Evolutionary conservation across 2,329 filamentous ascomycete genomes (phyloP), one percentile per base, ranked within the genome.

Genomic region (Pseudogymnoascus sp.): DNA sequence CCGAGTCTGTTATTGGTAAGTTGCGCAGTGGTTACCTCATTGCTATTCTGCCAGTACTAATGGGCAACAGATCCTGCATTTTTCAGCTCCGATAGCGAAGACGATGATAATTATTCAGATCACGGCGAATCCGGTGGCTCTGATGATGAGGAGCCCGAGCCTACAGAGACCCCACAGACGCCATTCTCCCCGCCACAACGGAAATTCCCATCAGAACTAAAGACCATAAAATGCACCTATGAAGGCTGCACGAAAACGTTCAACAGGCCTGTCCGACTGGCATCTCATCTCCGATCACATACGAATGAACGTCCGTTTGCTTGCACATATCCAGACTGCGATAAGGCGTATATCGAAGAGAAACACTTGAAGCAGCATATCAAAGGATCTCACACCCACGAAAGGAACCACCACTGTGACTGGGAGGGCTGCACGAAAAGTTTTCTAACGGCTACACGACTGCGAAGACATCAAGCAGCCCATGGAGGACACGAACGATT

Each of bases 291-390:
- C 22, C 83, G 91, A 65, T 92, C 89, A 1, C 93, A 97, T 73
- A 93, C 85, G 60, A 91, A 93, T 67, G 89, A 93, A 67, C 85
- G 92, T 1, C 86, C 91, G 0, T 95, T 89, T 73, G 79, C 80
- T 38, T 97, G 93, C 70, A 77, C 80, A 2, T 81, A 87, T 64
- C 76, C 80, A 5, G 86, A 76, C 41, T 97, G 93, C 71, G 83
- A 85, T 68, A 97, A 96, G 77, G 83, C 86, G 41, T 97, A 96
- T 72, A 83, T 91, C 12, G 89, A 94, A 64, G 85, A 90, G 66
- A 93, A 93, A 68, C 92, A 97, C 74, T 79, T 97, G 16, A 86
- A 88, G 63, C 87, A 92, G 66, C 93, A 97, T 72, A 76, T 95
- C 70, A 92, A 92, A 71, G 89, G 88, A 61, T 86, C 87, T 9